Evolutionary conservation across 352 stramenopile species (phyloP).

Genomic region (Phytophthora fragariae): DNA sequence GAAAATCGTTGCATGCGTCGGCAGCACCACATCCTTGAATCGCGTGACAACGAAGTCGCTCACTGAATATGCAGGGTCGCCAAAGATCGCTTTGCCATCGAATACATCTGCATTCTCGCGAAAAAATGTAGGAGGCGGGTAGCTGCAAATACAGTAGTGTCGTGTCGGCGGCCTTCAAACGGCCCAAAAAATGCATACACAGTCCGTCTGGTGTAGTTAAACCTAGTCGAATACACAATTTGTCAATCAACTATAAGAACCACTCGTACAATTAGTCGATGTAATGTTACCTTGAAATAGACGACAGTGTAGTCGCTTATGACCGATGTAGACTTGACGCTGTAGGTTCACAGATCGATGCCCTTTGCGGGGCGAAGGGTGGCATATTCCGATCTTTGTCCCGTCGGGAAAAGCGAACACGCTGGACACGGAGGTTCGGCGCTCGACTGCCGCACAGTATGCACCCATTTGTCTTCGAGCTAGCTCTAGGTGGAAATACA

Average conservation of each 20-base stretch:
- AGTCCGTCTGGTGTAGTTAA: background rate
- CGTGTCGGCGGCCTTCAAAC: background rate
- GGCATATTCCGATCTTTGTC: slow-evolving; percentile 8
- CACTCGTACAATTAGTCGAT: background rate
- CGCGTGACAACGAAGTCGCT: background rate
- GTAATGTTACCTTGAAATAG: slow-evolving; percentile 1
- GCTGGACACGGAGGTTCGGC: background rate
- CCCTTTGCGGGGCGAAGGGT: background rate
- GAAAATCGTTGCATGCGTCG: background rate
- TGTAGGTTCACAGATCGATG: slow-evolving; percentile 3
- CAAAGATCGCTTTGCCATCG: slow-evolving; percentile 1
- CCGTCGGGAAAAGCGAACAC: slow-evolving; percentile 17
- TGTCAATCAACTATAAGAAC: background rate
- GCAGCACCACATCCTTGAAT: background rate
- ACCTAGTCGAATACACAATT: background rate
- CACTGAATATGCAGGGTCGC: background rate
- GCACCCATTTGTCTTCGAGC: background rate
- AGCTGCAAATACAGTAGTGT: background rate
- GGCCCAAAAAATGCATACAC: background rate
- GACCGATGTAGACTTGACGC: slow-evolving; percentile 4
- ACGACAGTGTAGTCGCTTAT: slow-evolving; percentile 10
- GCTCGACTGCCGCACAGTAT: slow-evolving; percentile 6
- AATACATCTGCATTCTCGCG: background rate
- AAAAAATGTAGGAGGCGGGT: background rate
- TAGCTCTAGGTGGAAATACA: background rate